Percentiles rank a stretch among this genome's conserved stretches.
phyloP scores from a whole-genome alignment of 1,139 yeast species.

The Lodderomyces parapsilosis region DNA sequence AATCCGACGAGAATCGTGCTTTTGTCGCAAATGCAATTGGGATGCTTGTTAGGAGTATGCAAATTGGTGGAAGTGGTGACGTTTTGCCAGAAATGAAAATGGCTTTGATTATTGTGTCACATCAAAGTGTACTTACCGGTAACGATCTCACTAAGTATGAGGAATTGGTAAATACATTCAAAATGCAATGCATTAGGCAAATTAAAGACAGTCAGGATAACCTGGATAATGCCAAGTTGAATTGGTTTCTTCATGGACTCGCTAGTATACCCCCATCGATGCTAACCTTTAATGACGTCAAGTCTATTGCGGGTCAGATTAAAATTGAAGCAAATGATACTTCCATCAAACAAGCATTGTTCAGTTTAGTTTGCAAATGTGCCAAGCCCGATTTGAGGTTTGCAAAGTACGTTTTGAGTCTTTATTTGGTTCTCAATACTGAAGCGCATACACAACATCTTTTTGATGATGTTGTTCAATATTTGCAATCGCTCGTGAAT shows the following conservation, averaged over 20 bases:
- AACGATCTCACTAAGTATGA: background rate
- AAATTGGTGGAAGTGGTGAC: background rate
- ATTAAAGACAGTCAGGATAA: background rate
- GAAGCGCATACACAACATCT: background rate
- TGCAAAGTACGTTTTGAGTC: conserved; percentile 12
- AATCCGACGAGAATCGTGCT: conserved; percentile 16
- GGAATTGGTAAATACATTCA: background rate
- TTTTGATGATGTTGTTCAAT: background rate
- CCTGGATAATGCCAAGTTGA: background rate
- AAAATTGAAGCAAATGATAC: background rate
- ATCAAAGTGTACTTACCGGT: background rate
- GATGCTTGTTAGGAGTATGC: conserved; percentile 10
- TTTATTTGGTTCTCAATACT: conserved; percentile 6
- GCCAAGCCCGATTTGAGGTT: conserved; percentile 6
- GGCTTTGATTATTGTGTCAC: conserved; percentile 18
- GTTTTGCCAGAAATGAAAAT: conserved; percentile 18
- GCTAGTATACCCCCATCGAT: background rate
- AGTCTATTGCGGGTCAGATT: background rate
- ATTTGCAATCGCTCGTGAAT: background rate
- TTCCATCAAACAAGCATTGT: conserved; percentile 7
- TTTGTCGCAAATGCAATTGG: conserved; percentile 17
- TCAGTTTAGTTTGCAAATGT: conserved; percentile 11
- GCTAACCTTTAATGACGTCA: background rate
- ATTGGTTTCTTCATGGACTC: background rate
- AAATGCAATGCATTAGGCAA: background rate